A percentile compares a stretch with the other conserved stretches of the same genome.
Evolutionary conservation across 2,329 filamentous ascomycete species (phyloP).

Genomic region (Colletotrichum godetiae): DNA sequence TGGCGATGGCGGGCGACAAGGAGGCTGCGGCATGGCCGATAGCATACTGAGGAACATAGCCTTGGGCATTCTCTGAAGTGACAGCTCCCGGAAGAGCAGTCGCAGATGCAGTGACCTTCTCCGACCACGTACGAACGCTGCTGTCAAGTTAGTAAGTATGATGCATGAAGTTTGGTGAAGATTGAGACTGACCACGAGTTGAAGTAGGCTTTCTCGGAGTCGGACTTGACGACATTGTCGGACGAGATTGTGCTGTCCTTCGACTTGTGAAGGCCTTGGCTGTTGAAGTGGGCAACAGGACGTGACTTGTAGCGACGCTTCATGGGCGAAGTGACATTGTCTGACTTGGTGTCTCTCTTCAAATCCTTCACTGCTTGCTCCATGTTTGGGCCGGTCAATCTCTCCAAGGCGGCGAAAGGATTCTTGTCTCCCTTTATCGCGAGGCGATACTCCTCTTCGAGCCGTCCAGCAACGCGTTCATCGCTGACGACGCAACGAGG

Average conservation of each 20-base stretch:
- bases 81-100: constrained; percentile 59
- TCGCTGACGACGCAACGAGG: constrained; percentile 12
- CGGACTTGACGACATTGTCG: constrained; percentile 47
- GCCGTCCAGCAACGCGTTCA: constrained; percentile 13
- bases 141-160: background rate
- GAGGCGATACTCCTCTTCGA: constrained; percentile 26
- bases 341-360: constrained; percentile 36
- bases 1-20: constrained; percentile 56
- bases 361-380: background rate
- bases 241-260: constrained; percentile 24
- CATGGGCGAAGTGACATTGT: constrained; percentile 34
- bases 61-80: constrained; percentile 64
- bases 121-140: constrained; percentile 31
- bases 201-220: constrained; percentile 61
- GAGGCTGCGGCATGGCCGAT: constrained; percentile 63
- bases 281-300: constrained; percentile 30
- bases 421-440: constrained; percentile 21
- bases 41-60: constrained; percentile 64
- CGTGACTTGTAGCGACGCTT: constrained; percentile 26
- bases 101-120: constrained; percentile 62
- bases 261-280: constrained; percentile 26
- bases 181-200: constrained; percentile 39
- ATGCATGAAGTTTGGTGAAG: too few species aligned
- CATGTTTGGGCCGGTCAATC: background rate
- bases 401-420: constrained; percentile 29